Evolutionary conservation across 2,329 filamentous ascomycete genomes (phyloP), one percentile per base, ranked within the genome.

Genomic region (Escovopsis sp.): DNA sequence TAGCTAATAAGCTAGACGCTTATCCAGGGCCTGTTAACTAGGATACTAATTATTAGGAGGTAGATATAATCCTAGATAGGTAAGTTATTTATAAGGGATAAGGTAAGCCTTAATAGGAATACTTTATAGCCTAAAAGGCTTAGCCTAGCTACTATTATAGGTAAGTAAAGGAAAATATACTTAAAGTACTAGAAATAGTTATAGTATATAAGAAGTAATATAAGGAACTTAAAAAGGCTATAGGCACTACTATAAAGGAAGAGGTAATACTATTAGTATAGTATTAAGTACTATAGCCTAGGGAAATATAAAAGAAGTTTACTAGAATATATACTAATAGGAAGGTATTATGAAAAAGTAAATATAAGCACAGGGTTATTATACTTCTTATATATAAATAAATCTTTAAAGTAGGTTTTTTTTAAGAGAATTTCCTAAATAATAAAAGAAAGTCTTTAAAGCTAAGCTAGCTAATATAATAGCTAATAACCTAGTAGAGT

Each of bases 321-420:
- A 23, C 4, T 23, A 23, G 6, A 23, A 23, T 23, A 23, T 4
- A 6, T 23, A 4, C 4, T 6, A 4, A 23, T 23, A 23, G 4
- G 15, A 23, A 23, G 3, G 4, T 23, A 23, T 3, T 23, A 3
- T 23, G 3, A 23, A 23, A 23, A 3, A 6, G 23, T 3, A 3
- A 3, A 1, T 23, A 23, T 4, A 23, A 4, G 4, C 6, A 3
- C 3, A 23, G 2, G 23, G 6, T 3, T 3, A 2, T 23, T 4
- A 23, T 23, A 1, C 23, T 23, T 3, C 23, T 23, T 23, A 23
- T 23, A 23, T 23, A 23, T 23, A 23, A 23, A 6, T 23, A 23
- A 3, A 23, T 23, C 6, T 23, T 23, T 3, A 23, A 23, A 23
- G 6, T 3, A 23, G 6, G 23, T 23, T 23, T 3, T 3, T 23